phyloP scores from a whole-genome alignment of 2,329 filamentous ascomycete species.

The Fusarium nygamai region DNA sequence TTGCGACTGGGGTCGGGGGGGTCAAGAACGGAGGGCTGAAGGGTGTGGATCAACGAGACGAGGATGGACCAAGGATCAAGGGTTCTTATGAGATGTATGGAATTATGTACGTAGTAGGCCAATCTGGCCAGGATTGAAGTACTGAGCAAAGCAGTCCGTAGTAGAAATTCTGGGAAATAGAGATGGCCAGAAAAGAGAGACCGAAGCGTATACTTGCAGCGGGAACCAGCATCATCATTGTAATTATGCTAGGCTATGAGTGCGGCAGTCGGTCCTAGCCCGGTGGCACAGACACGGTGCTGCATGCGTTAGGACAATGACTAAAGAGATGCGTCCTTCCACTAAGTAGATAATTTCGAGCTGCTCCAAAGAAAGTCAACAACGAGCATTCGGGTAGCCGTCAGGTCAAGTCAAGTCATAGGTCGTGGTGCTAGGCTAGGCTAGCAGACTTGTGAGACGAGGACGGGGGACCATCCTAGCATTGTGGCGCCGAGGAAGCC shows the following conservation, averaged over 20 bases:
- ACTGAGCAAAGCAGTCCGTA: slow-evolving; percentile 12
- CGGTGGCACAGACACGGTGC: slow-evolving; percentile 38
- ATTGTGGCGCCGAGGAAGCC: slow-evolving; percentile 32
- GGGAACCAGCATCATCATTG: slow-evolving; percentile 42
- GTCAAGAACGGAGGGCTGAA: slow-evolving; percentile 40
- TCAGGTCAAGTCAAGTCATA: slow-evolving; percentile 22
- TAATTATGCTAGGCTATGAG: slow-evolving; percentile 21
- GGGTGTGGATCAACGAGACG: slow-evolving; percentile 39
- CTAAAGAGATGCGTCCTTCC: slow-evolving; percentile 21
- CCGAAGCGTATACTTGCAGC: slow-evolving; percentile 36
- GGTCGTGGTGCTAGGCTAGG: slow-evolving; percentile 23
- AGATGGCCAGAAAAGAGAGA: slow-evolving; percentile 7
- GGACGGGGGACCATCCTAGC: slow-evolving; percentile 24
- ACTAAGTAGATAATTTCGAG: slow-evolving; percentile 5
- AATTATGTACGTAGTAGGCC: slow-evolving; percentile 3
- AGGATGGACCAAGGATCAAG: slow-evolving; percentile 33
- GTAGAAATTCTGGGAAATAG: slow-evolving; percentile 12
- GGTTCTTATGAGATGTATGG: slow-evolving; percentile 19
- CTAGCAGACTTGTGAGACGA: slow-evolving; percentile 14
- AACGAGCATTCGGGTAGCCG: not conserved
- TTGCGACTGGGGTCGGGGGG: slow-evolving; percentile 38
- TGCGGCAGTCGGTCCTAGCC: slow-evolving; percentile 29
- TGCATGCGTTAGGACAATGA: slow-evolving; percentile 34
- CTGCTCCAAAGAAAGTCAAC: slow-evolving; percentile 9
- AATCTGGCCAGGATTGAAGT: slow-evolving; percentile 11